These are phyloP conservation scores for Talaromyces sp. DNA, from an alignment of 2,329 filamentous ascomycete genomes.

Conservation along the genomic window DNA sequence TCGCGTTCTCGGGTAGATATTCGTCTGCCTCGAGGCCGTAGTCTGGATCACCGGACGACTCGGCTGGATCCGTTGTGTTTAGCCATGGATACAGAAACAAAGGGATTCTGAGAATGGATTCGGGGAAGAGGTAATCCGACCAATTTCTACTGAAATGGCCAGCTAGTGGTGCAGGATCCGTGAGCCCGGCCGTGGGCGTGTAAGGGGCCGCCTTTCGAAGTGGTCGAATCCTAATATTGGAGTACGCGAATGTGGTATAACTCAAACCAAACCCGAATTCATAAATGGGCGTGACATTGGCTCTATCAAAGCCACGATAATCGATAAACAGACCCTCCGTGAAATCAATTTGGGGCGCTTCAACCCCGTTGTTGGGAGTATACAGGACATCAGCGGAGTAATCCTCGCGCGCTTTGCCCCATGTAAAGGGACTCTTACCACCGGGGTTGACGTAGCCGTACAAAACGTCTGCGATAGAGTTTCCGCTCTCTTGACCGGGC, in stretches of 20 bases:
- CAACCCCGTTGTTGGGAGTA: slow-evolving; percentile 56
- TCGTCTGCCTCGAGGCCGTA: slow-evolving; percentile 53
- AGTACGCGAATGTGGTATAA: slow-evolving; percentile 62
- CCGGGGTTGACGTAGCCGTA: slow-evolving; percentile 66
- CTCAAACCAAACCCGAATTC: slow-evolving; percentile 63
- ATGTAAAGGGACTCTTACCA: slow-evolving; percentile 62
- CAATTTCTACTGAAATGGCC: slow-evolving; percentile 37
- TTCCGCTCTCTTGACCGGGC: slow-evolving; percentile 73
- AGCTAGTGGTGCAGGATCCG: slow-evolving; percentile 53
- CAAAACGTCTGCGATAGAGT: slow-evolving; percentile 69
- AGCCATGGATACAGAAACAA: slow-evolving; percentile 65
- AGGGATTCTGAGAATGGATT: slow-evolving; percentile 49
- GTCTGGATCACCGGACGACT: slow-evolving; percentile 53
- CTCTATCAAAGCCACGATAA: slow-evolving; percentile 54
- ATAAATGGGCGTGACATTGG: slow-evolving; percentile 57
- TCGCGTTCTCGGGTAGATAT: slow-evolving; percentile 52
- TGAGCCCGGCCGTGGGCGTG: slow-evolving; percentile 53
- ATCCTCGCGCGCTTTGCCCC: slow-evolving; percentile 53
- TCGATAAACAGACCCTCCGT: slow-evolving; percentile 63
- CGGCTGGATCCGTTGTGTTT: slow-evolving; percentile 57
- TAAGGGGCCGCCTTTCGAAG: slow-evolving; percentile 49
- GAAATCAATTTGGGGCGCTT: slow-evolving; percentile 59
- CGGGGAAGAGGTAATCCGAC: slow-evolving; percentile 58
- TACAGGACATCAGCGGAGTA: slow-evolving; percentile 60
- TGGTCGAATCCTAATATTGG: slow-evolving; percentile 53